Conservation (phyloP, 164 flowering plant species). For the Aristolochia fimbriata region DNA sequence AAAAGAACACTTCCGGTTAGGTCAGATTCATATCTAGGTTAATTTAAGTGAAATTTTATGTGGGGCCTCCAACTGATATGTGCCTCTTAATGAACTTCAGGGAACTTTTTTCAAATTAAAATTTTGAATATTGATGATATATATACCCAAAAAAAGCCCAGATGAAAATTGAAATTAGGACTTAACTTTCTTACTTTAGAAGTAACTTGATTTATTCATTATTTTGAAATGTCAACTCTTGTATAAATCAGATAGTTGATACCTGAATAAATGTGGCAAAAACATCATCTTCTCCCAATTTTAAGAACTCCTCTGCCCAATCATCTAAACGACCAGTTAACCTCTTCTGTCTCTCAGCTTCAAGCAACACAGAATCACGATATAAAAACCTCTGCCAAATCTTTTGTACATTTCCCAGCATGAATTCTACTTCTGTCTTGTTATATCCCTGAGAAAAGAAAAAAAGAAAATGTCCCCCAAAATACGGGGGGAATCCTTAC, state of each 20-base stretch:
- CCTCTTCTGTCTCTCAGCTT: conserved; percentile 74
- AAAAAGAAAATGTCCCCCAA: not conserved
- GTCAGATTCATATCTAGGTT: not conserved
- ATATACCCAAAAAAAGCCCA: too few species aligned
- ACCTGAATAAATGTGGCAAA: conserved; percentile 89
- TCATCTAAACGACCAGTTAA: conserved; percentile 40
- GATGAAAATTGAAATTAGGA: too few species aligned
- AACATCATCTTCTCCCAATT: conserved; percentile 68
- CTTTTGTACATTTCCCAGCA: conserved; percentile 66
- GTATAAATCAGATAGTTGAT: not conserved
- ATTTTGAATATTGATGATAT: too few species aligned
- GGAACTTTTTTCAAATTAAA: too few species aligned
- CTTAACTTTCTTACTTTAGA: too few species aligned
- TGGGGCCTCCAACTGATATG: too few species aligned
- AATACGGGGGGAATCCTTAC: too few species aligned
- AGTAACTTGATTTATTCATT: too few species aligned
- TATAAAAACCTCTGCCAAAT: conserved; percentile 89
- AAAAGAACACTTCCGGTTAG: not conserved
- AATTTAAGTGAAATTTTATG: too few species aligned
- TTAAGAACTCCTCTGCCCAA: conserved; percentile 60
- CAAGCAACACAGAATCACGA: conserved; percentile 77
- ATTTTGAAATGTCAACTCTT: too few species aligned
- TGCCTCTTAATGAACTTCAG: too few species aligned
- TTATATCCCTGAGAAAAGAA: conserved; percentile 45
- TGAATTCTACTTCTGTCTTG: conserved; percentile 66